These are phyloP conservation scores for Diaporthe aspalathi DNA, from an alignment of 2,329 filamentous ascomycete species.

Conservation along the genomic window DNA sequence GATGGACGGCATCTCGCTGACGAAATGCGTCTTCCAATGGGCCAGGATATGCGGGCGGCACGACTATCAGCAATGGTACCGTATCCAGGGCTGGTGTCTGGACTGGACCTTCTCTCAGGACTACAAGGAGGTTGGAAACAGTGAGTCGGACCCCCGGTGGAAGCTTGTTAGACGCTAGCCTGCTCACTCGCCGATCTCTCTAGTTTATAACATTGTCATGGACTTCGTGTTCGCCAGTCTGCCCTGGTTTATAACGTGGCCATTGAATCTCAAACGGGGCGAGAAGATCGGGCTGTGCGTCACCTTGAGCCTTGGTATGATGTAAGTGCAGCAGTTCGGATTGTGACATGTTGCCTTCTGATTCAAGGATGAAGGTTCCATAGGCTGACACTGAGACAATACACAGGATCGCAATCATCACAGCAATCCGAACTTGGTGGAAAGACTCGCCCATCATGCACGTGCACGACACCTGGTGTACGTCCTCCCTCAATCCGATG, in stretches of 20 bases:
- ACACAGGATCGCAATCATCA: constrained; percentile 57
- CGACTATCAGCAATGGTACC: constrained; percentile 59
- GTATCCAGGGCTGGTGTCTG: constrained; percentile 57
- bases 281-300: constrained; percentile 63
- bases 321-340: constrained; percentile 46
- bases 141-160: constrained; percentile 48
- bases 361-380: neutral
- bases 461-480: constrained; percentile 57
- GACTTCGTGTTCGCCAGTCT: constrained; percentile 63
- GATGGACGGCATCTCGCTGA: constrained; percentile 61
- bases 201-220: constrained; percentile 66
- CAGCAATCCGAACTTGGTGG: constrained; percentile 61
- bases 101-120: constrained; percentile 51
- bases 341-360: neutral
- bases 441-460: constrained; percentile 58
- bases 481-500: constrained; percentile 50
- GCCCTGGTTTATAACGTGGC: constrained; percentile 62
- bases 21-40: constrained; percentile 62
- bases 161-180: too few species aligned
- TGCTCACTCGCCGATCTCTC: neutral
- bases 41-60: constrained; percentile 56
- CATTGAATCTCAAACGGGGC: constrained; percentile 57
- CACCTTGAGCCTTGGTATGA: constrained; percentile 63
- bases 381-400: neutral
- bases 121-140: constrained; percentile 63